Percentiles rank a stretch among this genome's conserved stretches.
Evolutionary conservation across 2,329 filamentous ascomycete species (phyloP).

Genomic region (Talaromyces funiculosus): DNA sequence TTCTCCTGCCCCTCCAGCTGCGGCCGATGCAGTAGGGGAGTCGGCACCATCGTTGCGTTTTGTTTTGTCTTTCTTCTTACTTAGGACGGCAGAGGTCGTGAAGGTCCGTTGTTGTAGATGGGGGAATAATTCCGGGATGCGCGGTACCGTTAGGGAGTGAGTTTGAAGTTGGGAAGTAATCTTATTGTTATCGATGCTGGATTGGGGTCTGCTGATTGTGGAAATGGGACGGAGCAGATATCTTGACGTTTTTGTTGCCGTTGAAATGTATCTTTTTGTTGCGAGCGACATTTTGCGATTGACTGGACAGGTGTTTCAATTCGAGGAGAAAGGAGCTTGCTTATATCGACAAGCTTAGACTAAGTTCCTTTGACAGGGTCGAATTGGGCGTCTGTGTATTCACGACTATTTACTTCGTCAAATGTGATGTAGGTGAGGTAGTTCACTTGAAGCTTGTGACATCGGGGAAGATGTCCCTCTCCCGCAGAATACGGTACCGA

Average conservation of each 20-base stretch:
- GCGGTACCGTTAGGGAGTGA: neutral
- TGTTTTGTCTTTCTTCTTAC: slow-evolving; percentile 14
- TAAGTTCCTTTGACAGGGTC: neutral
- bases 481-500: neutral
- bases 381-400: neutral
- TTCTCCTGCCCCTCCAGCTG: slow-evolving; percentile 27
- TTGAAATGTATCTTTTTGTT: slow-evolving; percentile 3
- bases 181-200: neutral
- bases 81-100: slow-evolving; percentile 2
- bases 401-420: neutral
- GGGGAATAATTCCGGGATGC: neutral
- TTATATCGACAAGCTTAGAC: neutral
- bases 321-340: neutral
- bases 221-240: neutral
- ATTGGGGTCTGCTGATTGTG: neutral
- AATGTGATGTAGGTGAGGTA: neutral
- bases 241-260: neutral
- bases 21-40: neutral
- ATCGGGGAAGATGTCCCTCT: neutral
- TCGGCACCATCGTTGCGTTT: slow-evolving; percentile 3
- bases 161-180: neutral
- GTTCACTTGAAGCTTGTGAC: neutral
- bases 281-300: slow-evolving; percentile 4
- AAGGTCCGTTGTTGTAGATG: slow-evolving; percentile 4
- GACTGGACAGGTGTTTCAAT: neutral